Percentiles rank a stretch among this genome's conserved stretches.
Evolutionary conservation across 495 filamentous ascomycete species (phyloP).

Genomic region (Chaetomidium leptoderma): DNA sequence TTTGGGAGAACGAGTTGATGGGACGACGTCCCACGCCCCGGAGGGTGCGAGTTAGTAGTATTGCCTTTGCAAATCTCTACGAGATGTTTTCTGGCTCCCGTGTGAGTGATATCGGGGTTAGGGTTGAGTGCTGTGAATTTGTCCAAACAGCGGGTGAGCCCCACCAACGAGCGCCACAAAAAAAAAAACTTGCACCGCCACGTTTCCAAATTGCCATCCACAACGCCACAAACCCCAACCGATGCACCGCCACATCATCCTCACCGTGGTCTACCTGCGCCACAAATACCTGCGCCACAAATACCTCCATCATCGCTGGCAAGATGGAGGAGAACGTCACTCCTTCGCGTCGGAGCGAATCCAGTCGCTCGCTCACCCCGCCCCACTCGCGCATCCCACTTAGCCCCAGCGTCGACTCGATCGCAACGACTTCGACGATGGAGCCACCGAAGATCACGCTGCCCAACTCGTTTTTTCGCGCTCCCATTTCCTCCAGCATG

Average conservation of each 20-base stretch:
- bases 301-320: not conserved
- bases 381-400: constrained; percentile 12
- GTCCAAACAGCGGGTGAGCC: not conserved
- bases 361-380: constrained; percentile 6
- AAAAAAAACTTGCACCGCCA: no score
- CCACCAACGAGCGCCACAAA: no score
- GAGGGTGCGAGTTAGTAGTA: no score
- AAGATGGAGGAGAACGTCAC: not conserved
- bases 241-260: not conserved
- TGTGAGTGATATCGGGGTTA: not conserved
- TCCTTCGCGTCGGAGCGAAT: not conserved
- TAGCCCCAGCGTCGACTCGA: not conserved
- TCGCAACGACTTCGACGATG: not conserved
- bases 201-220: no score
- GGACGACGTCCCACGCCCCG: no score
- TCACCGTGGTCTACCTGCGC: no score
- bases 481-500: constrained; percentile 13
- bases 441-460: not conserved
- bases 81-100: no score
- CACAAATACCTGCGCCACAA: constrained; percentile 9
- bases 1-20: no score
- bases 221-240: not conserved
- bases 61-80: no score
- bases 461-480: not conserved
- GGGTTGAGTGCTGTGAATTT: not conserved